These are phyloP conservation scores for Pichia phayaonensis DNA, from an alignment of 805 yeast genomes.

Conservation along the genomic window DNA sequence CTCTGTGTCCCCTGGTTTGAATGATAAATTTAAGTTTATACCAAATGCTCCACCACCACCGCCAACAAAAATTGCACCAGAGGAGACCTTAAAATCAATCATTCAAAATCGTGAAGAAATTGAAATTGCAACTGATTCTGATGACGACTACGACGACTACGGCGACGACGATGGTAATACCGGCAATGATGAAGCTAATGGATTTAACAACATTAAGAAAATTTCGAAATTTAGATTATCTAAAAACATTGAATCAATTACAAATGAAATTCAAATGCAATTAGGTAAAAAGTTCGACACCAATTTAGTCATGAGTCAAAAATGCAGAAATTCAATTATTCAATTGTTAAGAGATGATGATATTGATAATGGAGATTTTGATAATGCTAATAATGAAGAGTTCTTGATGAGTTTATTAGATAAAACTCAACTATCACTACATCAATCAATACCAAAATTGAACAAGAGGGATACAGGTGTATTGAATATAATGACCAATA, in stretches of 20 bases:
- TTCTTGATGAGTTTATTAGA: conserved; percentile 1
- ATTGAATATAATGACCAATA: not conserved
- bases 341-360: not conserved
- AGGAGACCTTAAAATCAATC: not conserved
- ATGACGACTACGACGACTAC: conserved; percentile 11
- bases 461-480: not conserved
- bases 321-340: conserved; percentile 4
- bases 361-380: not conserved
- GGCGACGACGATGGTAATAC: not conserved
- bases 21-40: conserved; percentile 1
- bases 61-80: not conserved
- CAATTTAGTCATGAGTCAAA: not conserved
- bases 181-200: not conserved
- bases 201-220: not conserved
- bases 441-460: not conserved
- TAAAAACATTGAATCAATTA: not conserved
- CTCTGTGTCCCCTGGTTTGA: not conserved
- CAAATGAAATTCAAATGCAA: not conserved
- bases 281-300: not conserved
- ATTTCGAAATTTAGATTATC: conserved; percentile 15
- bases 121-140: conserved; percentile 7
- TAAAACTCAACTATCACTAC: not conserved
- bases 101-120: not conserved
- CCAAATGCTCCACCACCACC: conserved; percentile 9
- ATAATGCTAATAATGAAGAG: not conserved